A percentile compares a stretch with the other conserved stretches of the same genome.
These are phyloP conservation scores for Pseudogymnoascus sp. DNA, from an alignment of 2,329 filamentous ascomycete genomes.

Conservation along the genomic window DNA sequence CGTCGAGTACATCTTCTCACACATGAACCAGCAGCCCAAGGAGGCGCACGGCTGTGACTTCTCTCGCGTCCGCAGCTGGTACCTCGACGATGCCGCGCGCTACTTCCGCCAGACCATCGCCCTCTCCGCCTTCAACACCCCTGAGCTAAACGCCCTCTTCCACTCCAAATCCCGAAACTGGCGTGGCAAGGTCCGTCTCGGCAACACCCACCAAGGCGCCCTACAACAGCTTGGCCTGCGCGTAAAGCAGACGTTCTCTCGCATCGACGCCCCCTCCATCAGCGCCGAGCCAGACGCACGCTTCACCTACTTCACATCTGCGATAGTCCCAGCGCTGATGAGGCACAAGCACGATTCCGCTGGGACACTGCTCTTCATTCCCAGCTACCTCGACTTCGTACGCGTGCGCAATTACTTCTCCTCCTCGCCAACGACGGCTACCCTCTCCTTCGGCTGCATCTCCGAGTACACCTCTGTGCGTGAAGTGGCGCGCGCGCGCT, in stretches of 20 bases:
- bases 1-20: constrained; percentile 81
- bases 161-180: constrained; percentile 71
- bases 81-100: constrained; percentile 77
- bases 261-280: constrained; percentile 65
- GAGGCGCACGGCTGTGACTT: constrained; percentile 92
- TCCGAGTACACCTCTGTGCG: constrained; percentile 78
- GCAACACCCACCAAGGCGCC: constrained; percentile 55
- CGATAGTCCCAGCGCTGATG: constrained; percentile 66
- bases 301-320: constrained; percentile 83
- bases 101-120: constrained; percentile 80
- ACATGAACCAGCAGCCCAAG: constrained; percentile 83
- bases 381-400: constrained; percentile 91
- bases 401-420: constrained; percentile 88
- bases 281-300: constrained; percentile 74
- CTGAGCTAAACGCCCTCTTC: constrained; percentile 75
- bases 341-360: constrained; percentile 56
- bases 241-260: constrained; percentile 80
- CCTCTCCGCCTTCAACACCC: constrained; percentile 74
- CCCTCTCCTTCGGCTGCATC: constrained; percentile 66
- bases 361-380: constrained; percentile 81
- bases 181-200: constrained; percentile 68
- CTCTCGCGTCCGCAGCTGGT: constrained; percentile 81
- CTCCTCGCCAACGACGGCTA: constrained; percentile 49
- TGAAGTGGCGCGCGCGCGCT: constrained; percentile 74
- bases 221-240: constrained; percentile 66